These are phyloP conservation scores for Cercospora zeina DNA, from an alignment of 2,329 filamentous ascomycete species.

Conservation along the genomic window DNA sequence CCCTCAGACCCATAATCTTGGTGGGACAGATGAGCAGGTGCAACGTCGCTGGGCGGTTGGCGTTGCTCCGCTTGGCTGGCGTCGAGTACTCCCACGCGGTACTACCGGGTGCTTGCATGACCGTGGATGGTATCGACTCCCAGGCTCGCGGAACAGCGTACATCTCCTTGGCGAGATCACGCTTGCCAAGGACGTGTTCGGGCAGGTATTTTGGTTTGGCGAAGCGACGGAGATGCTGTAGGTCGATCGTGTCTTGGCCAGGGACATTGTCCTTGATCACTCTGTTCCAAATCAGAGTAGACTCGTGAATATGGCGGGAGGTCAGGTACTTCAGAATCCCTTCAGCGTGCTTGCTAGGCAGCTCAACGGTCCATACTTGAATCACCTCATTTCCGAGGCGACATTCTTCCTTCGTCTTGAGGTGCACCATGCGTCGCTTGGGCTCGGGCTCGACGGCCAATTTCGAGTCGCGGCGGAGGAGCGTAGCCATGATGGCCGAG, in stretches of 20 bases:
- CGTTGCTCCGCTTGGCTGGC: constrained; percentile 58
- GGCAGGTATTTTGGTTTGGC: constrained; percentile 57
- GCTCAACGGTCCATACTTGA: constrained; percentile 68
- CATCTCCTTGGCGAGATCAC: constrained; percentile 39
- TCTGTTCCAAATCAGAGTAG: constrained; percentile 36
- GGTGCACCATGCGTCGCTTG: constrained; percentile 41
- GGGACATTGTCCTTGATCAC: constrained; percentile 49
- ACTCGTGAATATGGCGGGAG: constrained; percentile 18
- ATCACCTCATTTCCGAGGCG: constrained; percentile 53
- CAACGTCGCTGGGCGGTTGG: constrained; percentile 41
- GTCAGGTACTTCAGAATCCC: constrained; percentile 65
- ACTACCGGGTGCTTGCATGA: constrained; percentile 37
- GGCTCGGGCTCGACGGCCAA: constrained; percentile 25
- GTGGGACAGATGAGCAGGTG: constrained; percentile 56
- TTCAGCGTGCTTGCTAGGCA: constrained; percentile 71
- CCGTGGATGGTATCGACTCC: constrained; percentile 34
- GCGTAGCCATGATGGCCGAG: constrained; percentile 22
- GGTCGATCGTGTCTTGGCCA: constrained; percentile 47
- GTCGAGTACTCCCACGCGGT: constrained; percentile 57
- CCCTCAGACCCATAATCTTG: constrained; percentile 54
- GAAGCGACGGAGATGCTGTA: constrained; percentile 69
- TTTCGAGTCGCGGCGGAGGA: constrained; percentile 28
- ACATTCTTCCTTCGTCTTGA: constrained; percentile 54
- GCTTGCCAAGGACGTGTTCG: constrained; percentile 37
- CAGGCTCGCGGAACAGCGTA: constrained; percentile 38